A percentile compares a stretch with the other conserved stretches of the same genome.
phyloP scores from a whole-genome alignment of 257 asterid species.

The Penstemon barbatus region DNA sequence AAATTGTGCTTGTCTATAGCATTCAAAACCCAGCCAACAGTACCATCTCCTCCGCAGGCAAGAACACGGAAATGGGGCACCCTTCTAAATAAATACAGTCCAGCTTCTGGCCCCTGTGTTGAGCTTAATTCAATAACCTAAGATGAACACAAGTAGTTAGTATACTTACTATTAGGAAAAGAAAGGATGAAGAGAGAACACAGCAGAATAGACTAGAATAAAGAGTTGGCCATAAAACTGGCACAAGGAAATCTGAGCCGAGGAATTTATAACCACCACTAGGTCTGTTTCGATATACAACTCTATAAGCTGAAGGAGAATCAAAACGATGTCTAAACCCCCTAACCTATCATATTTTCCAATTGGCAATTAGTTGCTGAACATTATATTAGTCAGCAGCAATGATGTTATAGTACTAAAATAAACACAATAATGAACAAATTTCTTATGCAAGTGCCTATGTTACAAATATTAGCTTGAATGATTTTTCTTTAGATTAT shows the following conservation, averaged over 20 bases:
- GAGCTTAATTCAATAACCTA: slow-evolving; percentile 91
- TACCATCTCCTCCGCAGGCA: slow-evolving; percentile 98
- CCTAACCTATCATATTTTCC: not conserved
- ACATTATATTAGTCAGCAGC: slow-evolving; percentile 13
- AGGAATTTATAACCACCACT: slow-evolving; percentile 2
- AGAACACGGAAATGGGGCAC: slow-evolving; percentile 92
- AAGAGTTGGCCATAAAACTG: slow-evolving; percentile 1
- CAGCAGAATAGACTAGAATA: slow-evolving; percentile 9
- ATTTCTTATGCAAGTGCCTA: slow-evolving; percentile 1
- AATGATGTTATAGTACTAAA: not conserved
- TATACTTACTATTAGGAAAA: slow-evolving; percentile 2
- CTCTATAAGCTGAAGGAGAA: not conserved
- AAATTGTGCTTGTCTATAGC: slow-evolving; percentile 85
- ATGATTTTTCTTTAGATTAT: not conserved
- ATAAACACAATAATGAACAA: slow-evolving; percentile 1
- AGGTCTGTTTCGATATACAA: not conserved
- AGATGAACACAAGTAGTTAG: slow-evolving; percentile 21
- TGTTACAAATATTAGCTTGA: not conserved
- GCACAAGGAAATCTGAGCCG: slow-evolving; percentile 2
- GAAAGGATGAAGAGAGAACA: not conserved
- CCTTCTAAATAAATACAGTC: slow-evolving; percentile 77
- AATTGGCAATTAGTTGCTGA: slow-evolving; percentile 6
- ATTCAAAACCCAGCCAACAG: slow-evolving; percentile 94
- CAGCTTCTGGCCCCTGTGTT: slow-evolving; percentile 86
- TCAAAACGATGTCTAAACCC: not conserved